Conservation (phyloP, 257 asterid genomes). For the Solanum sejunctum region DNA sequence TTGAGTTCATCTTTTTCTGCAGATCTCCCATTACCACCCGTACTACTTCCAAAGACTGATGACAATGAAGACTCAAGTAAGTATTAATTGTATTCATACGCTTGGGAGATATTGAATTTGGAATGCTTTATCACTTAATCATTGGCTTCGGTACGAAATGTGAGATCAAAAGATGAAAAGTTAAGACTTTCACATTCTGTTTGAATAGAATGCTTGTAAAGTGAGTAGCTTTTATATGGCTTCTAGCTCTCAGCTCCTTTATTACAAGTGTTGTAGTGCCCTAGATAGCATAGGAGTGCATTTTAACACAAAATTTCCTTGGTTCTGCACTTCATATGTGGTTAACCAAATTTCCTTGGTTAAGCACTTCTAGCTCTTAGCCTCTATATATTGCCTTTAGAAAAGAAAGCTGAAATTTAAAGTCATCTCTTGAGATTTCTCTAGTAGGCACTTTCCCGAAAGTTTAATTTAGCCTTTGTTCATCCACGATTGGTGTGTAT, state of each 20-base stretch:
- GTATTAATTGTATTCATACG: not conserved
- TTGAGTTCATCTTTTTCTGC: not conserved
- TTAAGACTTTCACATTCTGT: not conserved
- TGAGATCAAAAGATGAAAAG: not conserved
- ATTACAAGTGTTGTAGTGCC: not conserved
- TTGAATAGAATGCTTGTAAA: not conserved
- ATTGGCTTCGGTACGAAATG: not conserved
- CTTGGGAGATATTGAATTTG: not conserved
- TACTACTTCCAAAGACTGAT: conserved; percentile 44
- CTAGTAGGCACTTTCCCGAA: not conserved
- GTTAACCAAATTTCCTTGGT: not conserved
- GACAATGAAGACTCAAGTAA: conserved; percentile 65
- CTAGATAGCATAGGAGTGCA: not conserved
- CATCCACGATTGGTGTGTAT: not conserved
- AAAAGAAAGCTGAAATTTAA: not conserved
- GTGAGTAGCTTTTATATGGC: not conserved
- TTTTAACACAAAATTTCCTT: not conserved
- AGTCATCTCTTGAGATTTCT: not conserved
- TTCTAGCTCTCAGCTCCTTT: not conserved
- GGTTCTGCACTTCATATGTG: not conserved
- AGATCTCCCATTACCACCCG: conserved; percentile 65
- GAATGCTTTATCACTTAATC: not conserved
- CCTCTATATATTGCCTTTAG: not conserved
- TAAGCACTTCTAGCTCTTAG: too few species aligned
- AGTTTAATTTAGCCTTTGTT: not conserved